Evolutionary conservation across 371 early-diverging fungal species (phyloP).

Genomic region (Mucor sp.): DNA sequence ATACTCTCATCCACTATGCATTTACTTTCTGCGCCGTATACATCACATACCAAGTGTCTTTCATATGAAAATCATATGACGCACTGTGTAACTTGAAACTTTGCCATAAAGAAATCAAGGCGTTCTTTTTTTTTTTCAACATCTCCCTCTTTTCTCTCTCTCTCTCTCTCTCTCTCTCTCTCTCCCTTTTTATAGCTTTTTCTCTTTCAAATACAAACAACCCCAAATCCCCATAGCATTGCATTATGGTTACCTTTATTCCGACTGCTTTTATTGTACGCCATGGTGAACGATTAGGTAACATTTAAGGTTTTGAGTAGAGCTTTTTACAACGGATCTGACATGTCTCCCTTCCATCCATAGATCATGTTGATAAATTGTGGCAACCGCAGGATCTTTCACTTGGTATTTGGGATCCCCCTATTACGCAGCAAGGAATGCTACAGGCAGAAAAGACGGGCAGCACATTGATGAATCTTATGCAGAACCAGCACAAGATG

Average conservation of each 20-base stretch:
- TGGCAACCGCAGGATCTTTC: constrained; percentile 46
- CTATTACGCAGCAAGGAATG: constrained; percentile 24
- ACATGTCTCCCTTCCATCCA: not conserved
- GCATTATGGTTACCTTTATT: not conserved
- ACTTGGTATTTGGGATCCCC: constrained; percentile 48
- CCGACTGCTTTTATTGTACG: constrained; percentile 29
- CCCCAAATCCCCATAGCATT: constrained; percentile 13
- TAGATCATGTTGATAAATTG: constrained; percentile 40
- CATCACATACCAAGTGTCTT: not conserved
- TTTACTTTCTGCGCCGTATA: too few relatives aligned
- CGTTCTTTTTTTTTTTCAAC: not conserved
- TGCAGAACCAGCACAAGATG: constrained; percentile 15
- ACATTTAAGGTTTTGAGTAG: not conserved
- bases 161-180: not conserved
- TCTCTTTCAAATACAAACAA: not conserved
- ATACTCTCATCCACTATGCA: not conserved
- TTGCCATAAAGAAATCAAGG: not conserved
- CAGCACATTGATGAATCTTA: not conserved
- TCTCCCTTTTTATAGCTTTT: constrained; percentile 10
- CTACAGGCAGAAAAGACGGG: constrained; percentile 6
- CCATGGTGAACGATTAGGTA: constrained; percentile 33
- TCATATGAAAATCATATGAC: constrained; percentile 25
- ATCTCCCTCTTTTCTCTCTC: not conserved
- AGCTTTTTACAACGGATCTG: not conserved
- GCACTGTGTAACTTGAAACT: constrained; percentile 6